A percentile compares a stretch with the other conserved stretches of the same genome.
phyloP scores from a whole-genome alignment of 306 rosid genomes.

The Acacia acuminata region DNA sequence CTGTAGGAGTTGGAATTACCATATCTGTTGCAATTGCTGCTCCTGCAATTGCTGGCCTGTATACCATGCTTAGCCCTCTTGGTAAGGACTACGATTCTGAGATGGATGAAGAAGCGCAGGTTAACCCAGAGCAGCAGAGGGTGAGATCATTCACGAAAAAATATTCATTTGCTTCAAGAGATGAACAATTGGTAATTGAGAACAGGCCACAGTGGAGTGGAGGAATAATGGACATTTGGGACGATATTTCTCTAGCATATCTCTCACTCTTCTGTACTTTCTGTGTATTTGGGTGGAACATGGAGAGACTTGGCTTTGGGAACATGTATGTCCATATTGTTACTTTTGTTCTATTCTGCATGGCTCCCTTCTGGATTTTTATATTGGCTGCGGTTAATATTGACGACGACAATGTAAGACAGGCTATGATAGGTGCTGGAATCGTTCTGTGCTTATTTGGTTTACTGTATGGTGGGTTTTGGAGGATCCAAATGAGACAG shows the following conservation, averaged over 20 bases:
- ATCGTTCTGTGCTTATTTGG: constrained; percentile 79
- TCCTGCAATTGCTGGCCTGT: constrained; percentile 80
- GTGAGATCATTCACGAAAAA: constrained; percentile 48
- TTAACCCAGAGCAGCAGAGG: constrained; percentile 37
- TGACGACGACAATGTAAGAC: constrained; percentile 64
- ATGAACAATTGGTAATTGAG: constrained; percentile 47
- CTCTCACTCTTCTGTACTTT: constrained; percentile 83
- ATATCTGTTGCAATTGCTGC: constrained; percentile 73
- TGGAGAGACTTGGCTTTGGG: constrained; percentile 96
- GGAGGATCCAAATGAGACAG: constrained; percentile 98
- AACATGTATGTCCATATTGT: constrained; percentile 92
- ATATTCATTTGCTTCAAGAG: constrained; percentile 64
- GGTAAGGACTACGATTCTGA: constrained; percentile 85
- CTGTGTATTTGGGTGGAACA: constrained; percentile 92
- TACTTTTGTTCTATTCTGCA: constrained; percentile 77
- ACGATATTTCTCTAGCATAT: constrained; percentile 70
- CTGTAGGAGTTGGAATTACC: constrained; percentile 79
- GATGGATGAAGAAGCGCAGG: constrained; percentile 78
- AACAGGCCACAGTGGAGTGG: constrained; percentile 74
- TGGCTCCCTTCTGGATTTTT: constrained; percentile 95
- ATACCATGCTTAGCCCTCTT: constrained; percentile 77
- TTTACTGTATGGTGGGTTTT: constrained; percentile 93
- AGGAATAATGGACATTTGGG: constrained; percentile 86
- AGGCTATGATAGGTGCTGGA: constrained; percentile 56
- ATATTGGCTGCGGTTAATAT: constrained; percentile 84